Evolutionary conservation across 148 eudicot species (phyloP), one percentile per base, ranked within the genome.

Genomic region (Rhododendron williamsianum): DNA sequence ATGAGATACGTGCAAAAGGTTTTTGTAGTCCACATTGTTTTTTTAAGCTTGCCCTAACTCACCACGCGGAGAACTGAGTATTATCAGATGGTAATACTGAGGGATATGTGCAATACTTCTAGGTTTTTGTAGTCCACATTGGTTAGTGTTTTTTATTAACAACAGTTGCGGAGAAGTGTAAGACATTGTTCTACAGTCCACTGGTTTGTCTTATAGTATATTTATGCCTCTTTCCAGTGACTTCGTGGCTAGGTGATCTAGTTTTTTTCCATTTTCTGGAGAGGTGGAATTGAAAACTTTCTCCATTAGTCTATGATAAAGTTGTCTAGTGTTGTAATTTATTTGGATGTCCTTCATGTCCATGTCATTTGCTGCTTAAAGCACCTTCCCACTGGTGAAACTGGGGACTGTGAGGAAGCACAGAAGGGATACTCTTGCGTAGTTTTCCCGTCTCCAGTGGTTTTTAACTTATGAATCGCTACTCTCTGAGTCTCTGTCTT

Each of bases 21-120:
- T 71, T 86, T 78, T 85, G 77, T 74, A 52, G 83, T 69, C 58
- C 46, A 49, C 78, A 85, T 54, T 74, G 46, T 88, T 82, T 82
- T 67, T 18, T 82, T 76, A 67, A 84, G 86, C 27, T 87, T 85
- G 49, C 38, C 78, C 76, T 81, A 87, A 78, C 77, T 63, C 81
- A 84, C 76, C 48, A 11, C 49, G 12, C 5, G 19, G 85, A 73
- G 52, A 84, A 21, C 65, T 81, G 41, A 81, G 46, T 82, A 73
- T 71, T 54, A 77, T 30, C 60, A 56, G 74, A 63, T 79, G 23
- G 73, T 73, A 69, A 49, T 72, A 35, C 83, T 0, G 27, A 27
- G 33, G 74, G n/a, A 86, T 73, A 12, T 25, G 25, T 52, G 41
- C 27, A 23, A 72, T 51, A 2, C 4, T 35, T 54, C 69, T 69